Evolutionary conservation across 1,284 basidiomycete genomes (phyloP).

Genomic region (Trametes hirsuta): DNA sequence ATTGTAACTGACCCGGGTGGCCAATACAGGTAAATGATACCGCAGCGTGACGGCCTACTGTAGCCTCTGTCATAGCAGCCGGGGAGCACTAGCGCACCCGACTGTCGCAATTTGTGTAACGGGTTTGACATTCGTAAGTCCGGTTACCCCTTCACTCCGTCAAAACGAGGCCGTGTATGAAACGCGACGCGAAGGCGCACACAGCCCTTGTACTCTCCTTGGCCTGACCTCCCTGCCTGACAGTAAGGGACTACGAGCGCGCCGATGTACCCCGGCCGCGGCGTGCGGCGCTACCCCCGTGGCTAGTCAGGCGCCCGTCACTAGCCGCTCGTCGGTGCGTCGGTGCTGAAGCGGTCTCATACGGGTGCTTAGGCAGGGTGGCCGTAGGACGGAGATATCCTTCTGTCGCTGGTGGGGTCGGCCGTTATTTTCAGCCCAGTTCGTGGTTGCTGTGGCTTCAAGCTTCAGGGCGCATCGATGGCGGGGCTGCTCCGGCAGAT

Average conservation of each 20-base stretch:
- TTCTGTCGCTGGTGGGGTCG: not conserved
- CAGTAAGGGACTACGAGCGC: not conserved
- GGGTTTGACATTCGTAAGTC: not conserved
- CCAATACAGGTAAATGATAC: too few relatives aligned
- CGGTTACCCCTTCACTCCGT: not conserved
- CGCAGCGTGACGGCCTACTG: too few relatives aligned
- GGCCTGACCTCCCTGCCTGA: too few relatives aligned
- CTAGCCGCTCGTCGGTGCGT: too few relatives aligned
- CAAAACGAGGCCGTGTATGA: slow-evolving; percentile 1
- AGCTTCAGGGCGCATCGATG: not conserved
- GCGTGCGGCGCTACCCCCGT: too few relatives aligned
- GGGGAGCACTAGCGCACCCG: not conserved
- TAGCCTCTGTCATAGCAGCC: too few relatives aligned
- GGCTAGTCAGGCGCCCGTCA: too few relatives aligned
- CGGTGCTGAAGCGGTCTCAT: not conserved
- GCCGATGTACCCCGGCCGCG: not conserved
- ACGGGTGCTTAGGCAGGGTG: not conserved
- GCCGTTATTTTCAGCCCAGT: too few relatives aligned
- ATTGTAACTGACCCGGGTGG: not conserved
- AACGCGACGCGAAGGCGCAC: not conserved
- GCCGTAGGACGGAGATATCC: not conserved
- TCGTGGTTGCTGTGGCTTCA: too few relatives aligned
- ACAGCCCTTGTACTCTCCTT: not conserved
- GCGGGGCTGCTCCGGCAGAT: slow-evolving; percentile 2
- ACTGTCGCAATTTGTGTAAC: not conserved